Evolutionary conservation across 2,329 filamentous ascomycete species (phyloP).

Genomic region (Pseudogymnoascus sp.): DNA sequence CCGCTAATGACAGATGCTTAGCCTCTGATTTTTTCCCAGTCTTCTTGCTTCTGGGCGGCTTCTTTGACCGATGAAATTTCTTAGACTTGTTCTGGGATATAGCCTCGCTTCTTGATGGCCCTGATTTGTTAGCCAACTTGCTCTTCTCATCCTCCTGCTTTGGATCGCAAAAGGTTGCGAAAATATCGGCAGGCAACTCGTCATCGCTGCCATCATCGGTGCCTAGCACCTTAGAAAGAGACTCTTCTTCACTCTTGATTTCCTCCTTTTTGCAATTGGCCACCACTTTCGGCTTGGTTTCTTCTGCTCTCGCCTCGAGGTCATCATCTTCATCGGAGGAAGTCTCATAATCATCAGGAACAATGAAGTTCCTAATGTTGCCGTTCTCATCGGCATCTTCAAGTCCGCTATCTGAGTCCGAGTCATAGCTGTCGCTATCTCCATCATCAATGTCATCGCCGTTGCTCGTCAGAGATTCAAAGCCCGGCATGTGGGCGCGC

Average conservation of each 20-base stretch:
- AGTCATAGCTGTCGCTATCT: constrained; percentile 26
- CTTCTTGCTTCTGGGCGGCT: constrained; percentile 19
- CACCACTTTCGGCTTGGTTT: background rate
- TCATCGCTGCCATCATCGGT: background rate
- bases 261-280: background rate
- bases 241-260: background rate
- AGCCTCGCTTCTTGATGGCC: background rate
- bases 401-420: constrained; percentile 33
- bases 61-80: constrained; percentile 10
- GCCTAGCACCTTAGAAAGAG: background rate
- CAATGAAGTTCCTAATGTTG: constrained; percentile 47
- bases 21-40: constrained; percentile 25
- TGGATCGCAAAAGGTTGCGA: background rate
- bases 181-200: constrained; percentile 1
- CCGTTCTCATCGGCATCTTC: constrained; percentile 32
- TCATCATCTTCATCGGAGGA: constrained; percentile 20
- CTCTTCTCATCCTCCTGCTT: constrained; percentile 7
- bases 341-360: constrained; percentile 36
- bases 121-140: background rate
- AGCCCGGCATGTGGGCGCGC: constrained; percentile 58
- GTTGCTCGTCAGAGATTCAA: constrained; percentile 27
- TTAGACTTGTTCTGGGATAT: background rate
- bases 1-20: constrained; percentile 43
- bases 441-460: constrained; percentile 19
- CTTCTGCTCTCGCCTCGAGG: constrained; percentile 14